These are phyloP conservation scores for Copromyces sp. DNA, from an alignment of 495 filamentous ascomycete genomes.

Conservation along the genomic window DNA sequence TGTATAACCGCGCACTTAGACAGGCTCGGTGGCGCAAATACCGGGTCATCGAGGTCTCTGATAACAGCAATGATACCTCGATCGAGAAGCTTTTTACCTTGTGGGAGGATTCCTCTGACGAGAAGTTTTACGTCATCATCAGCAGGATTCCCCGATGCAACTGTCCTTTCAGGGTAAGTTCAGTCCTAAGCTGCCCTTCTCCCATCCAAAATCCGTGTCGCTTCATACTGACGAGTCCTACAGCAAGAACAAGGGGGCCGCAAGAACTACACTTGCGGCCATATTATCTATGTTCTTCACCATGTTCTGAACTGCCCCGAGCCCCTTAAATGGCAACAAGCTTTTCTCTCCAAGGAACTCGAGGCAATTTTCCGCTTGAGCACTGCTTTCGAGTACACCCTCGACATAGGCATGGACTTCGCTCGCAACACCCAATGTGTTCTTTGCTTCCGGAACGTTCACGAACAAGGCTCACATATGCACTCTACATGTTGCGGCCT, in stretches of 20 bases:
- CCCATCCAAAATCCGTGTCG: too few relatives aligned
- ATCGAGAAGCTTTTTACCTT: background rate
- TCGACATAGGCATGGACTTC: background rate
- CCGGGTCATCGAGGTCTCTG: background rate
- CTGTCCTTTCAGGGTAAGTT: background rate
- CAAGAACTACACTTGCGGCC: background rate
- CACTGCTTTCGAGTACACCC: background rate
- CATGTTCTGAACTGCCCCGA: background rate
- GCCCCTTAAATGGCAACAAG: background rate
- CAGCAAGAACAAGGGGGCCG: background rate
- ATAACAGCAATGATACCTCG: background rate
- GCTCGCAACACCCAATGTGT: background rate
- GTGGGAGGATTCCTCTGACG: background rate
- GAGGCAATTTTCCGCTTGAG: background rate
- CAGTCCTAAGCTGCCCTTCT: background rate
- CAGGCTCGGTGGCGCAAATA: background rate
- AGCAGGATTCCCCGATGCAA: background rate
- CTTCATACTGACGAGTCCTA: background rate
- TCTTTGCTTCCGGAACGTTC: background rate
- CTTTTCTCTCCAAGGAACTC: background rate
- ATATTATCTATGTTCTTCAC: background rate
- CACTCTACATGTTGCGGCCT: background rate
- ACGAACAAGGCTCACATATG: background rate
- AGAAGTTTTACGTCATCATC: background rate
- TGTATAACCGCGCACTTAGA: background rate